Base-by-base conservation (phyloP, 805 yeast species). In the Yarrowia yakushimensis region DNA sequence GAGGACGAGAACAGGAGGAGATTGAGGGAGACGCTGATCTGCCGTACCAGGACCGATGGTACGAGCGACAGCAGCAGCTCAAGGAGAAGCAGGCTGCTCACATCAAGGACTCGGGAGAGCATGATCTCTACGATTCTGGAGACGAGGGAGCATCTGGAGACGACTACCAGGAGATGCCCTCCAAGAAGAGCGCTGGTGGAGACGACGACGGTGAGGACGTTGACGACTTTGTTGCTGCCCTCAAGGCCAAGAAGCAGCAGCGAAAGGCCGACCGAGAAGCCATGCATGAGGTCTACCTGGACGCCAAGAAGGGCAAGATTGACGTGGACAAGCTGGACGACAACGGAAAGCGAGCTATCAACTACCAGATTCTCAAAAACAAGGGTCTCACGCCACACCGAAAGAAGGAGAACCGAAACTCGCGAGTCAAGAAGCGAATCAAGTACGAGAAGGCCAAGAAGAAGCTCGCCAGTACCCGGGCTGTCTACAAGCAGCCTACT, bases 391-490 rank as follows among this genome's bases (percentile, higher is more conserved):
- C 97, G 1, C 93, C 96, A 18, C 88, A 86, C 74, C 83, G 97
- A 73, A 88, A 89, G 80, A 94, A 94, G 81, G 97, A 90, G 67
- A 85, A 88, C 79, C 84, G 97, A 77, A 94, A 94, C 74, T 84
- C 98, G 43, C 87, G 99, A 78, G 98, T 94, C 70, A 94, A 94
- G 82, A 94, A 93, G 96, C 88, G 99, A 81, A 89, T 86, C 85
- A 90, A 90, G 84, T 94, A 88, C 79, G 98, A 90, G 67, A 81
- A 83, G 73, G 99, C 99, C 28, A 85, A 90, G 79, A 93, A 90
- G 90, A 90, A 90, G 75, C 86, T 94, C 75, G 85, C 86, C 72
- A 88, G 96, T 61, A 87, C 89, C 67, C 87, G 97, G 74, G 90
- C 89, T 62, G 97, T 91, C n/a, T 91, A 87, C 79, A 82, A 86